Percentiles rank a stretch among this genome's conserved stretches.
Conservation (phyloP, 2,329 filamentous ascomycete species). For the Colletotrichum sp. region DNA sequence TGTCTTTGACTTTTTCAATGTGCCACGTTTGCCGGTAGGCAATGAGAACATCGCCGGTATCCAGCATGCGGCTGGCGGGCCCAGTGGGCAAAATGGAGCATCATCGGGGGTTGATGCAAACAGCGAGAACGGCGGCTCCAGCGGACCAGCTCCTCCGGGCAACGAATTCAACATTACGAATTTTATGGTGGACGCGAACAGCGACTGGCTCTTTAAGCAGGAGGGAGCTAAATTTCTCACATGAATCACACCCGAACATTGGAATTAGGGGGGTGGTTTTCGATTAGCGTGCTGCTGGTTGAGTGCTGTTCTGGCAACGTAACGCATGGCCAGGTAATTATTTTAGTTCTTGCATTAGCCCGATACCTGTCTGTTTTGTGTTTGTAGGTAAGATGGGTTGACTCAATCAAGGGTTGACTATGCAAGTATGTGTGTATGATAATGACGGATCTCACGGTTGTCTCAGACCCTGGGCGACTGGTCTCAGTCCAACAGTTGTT, state of each 20-base stretch:
- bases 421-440: not conserved
- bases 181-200: slow-evolving; percentile 76
- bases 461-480: not conserved
- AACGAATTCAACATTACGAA: slow-evolving; percentile 81
- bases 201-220: slow-evolving; percentile 75
- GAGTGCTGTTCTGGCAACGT: not conserved
- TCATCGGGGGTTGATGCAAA: slow-evolving; percentile 20
- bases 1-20: slow-evolving; percentile 94
- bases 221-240: slow-evolving; percentile 33
- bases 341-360: not conserved
- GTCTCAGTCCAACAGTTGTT: not conserved
- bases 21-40: slow-evolving; percentile 71
- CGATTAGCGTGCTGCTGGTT: not conserved
- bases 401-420: not conserved
- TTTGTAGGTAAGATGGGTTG: not conserved
- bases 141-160: slow-evolving; percentile 30
- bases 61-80: slow-evolving; percentile 22
- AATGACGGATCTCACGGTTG: not conserved
- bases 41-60: slow-evolving; percentile 33
- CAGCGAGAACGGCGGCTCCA: slow-evolving; percentile 28
- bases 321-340: not conserved
- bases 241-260: not conserved
- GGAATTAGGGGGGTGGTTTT: not conserved
- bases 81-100: slow-evolving; percentile 21
- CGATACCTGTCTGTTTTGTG: not conserved